These are phyloP conservation scores for Polygonum aviculare DNA, from an alignment of 148 eudicot genomes.

Conservation along the genomic window DNA sequence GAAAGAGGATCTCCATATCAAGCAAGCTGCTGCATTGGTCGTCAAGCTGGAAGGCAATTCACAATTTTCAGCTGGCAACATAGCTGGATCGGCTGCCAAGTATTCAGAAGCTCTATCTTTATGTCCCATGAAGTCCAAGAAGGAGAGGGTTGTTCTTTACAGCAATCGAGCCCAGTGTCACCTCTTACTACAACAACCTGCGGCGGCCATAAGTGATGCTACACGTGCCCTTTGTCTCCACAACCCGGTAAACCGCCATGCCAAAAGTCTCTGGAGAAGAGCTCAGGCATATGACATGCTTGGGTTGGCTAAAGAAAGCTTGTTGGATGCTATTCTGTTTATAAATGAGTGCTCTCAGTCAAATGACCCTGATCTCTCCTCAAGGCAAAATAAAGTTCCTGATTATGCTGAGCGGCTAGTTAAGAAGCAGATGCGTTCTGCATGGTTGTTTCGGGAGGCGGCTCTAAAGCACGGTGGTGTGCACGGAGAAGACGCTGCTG, in stretches of 20 bases:
- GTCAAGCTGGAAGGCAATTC: conserved; percentile 98
- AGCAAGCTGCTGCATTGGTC: conserved; percentile 88
- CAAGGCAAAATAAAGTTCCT: conserved; percentile 91
- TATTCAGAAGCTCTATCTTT: conserved; percentile 86
- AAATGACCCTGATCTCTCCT: conserved; percentile 72
- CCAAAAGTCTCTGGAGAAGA: conserved; percentile 97
- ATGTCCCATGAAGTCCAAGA: conserved; percentile 87
- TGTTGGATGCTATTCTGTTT: conserved; percentile 84
- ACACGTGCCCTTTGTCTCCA: conserved; percentile 92
- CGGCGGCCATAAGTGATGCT: conserved; percentile 85
- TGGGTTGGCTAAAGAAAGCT: conserved; percentile 93
- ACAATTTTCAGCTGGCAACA: conserved; percentile 80
- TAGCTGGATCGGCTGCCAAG: conserved; percentile 78
- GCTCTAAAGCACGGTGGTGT: conserved; percentile 92
- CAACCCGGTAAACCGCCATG: conserved; percentile 87
- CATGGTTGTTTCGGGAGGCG: conserved; percentile 93
- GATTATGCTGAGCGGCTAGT: conserved; percentile 96
- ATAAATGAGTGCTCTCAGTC: conserved; percentile 95
- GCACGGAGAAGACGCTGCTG: conserved; percentile 69
- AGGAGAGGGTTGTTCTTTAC: conserved; percentile 80
- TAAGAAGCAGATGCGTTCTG: conserved; percentile 94
- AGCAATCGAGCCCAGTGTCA: conserved; percentile 96
- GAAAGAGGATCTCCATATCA: conserved; percentile 91
- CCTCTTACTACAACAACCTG: conserved; percentile 78
- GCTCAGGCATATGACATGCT: conserved; percentile 99